phyloP scores from a whole-genome alignment of 352 stramenopile species.

The Plasmopara viticola region DNA sequence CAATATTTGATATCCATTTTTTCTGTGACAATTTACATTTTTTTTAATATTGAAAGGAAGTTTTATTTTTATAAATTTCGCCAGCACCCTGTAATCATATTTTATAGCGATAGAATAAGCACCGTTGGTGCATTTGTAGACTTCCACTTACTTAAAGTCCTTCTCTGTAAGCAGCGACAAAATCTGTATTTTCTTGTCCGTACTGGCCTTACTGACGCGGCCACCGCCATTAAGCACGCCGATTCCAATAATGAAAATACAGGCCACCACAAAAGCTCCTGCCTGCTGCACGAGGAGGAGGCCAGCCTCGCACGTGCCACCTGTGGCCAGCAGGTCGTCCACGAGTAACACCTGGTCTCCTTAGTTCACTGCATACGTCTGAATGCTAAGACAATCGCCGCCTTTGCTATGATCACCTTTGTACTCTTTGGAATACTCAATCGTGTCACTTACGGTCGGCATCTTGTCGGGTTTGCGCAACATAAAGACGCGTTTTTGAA shows the following conservation, averaged over 20 bases:
- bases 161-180: conserved; percentile 70
- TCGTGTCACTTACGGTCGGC: conserved; percentile 89
- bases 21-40: too few species aligned
- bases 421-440: conserved; percentile 93
- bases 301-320: conserved; percentile 88
- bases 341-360: conserved; percentile 92
- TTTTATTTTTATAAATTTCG: too few species aligned
- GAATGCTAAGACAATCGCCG: conserved; percentile 84
- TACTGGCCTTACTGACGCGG: conserved; percentile 37
- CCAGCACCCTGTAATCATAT: too few species aligned
- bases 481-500: conserved; percentile 98
- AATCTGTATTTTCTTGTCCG: conserved; percentile 30
- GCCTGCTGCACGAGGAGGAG: conserved; percentile 84
- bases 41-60: too few species aligned
- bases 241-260: conserved; percentile 95
- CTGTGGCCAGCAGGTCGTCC: conserved; percentile 96
- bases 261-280: conserved; percentile 86
- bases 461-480: conserved; percentile 97
- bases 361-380: conserved; percentile 60
- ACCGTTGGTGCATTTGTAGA: too few species aligned
- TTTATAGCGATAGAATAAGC: too few species aligned
- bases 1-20: too few species aligned
- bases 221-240: conserved; percentile 44
- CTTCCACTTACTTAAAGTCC: conserved; percentile 34
- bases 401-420: conserved; percentile 80